Conservation (phyloP, 2,329 filamentous ascomycete genomes). For the Aspergillus fructus region DNA sequence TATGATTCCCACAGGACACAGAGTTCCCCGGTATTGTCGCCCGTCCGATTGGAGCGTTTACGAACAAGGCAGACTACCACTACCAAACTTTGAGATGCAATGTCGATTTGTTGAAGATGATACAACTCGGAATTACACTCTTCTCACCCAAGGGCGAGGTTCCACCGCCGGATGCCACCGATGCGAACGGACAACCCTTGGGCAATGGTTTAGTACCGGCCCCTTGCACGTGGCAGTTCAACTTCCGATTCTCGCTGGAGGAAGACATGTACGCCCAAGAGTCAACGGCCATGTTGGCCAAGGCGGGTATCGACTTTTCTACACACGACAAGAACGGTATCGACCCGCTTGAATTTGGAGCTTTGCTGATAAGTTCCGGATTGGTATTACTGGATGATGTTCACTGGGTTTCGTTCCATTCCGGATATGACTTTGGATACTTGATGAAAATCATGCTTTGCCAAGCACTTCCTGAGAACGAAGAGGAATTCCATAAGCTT, state of each 20-base stretch:
- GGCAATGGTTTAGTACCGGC: conserved; percentile 57
- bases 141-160: conserved; percentile 90
- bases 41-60: conserved; percentile 89
- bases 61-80: conserved; percentile 95
- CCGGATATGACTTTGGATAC: conserved; percentile 97
- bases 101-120: conserved; percentile 95
- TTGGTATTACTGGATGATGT: conserved; percentile 84
- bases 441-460: conserved; percentile 90
- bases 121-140: conserved; percentile 91
- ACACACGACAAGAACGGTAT: conserved; percentile 85
- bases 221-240: conserved; percentile 97
- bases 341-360: conserved; percentile 82
- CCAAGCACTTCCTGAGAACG: conserved; percentile 79
- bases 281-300: conserved; percentile 85
- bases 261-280: conserved; percentile 98
- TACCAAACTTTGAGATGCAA: conserved; percentile 97
- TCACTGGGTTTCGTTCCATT: conserved; percentile 96
- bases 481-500: conserved; percentile 82
- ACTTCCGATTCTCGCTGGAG: conserved; percentile 93
- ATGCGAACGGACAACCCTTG: conserved; percentile 52
- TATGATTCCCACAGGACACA: conserved; percentile 66
- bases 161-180: conserved; percentile 66
- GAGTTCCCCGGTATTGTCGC: conserved; percentile 98
- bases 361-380: conserved; percentile 86
- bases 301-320: conserved; percentile 89